Percentiles rank a stretch among this genome's conserved stretches.
Evolutionary conservation across 2,329 filamentous ascomycete genomes (phyloP).

Genomic region (Fusarium heterosporum): DNA sequence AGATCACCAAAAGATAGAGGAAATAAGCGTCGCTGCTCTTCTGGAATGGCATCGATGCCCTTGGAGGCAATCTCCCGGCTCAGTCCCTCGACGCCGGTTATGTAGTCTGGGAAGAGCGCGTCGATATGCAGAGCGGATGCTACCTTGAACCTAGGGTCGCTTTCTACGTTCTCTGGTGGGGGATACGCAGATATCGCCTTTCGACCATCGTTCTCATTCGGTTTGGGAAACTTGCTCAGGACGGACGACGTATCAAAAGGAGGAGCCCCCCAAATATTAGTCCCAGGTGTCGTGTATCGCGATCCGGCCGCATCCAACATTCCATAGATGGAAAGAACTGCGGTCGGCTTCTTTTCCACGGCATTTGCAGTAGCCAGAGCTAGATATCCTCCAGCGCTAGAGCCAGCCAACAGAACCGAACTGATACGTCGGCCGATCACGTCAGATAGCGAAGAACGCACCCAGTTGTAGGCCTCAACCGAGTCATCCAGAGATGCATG

Average conservation of each 20-base stretch:
- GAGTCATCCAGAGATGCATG: slow-evolving; percentile 35
- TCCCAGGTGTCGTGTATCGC: slow-evolving; percentile 31
- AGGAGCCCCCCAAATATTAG: slow-evolving; percentile 25
- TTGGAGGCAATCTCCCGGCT: slow-evolving; percentile 16
- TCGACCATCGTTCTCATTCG: slow-evolving; percentile 11
- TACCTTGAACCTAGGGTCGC: slow-evolving; percentile 11
- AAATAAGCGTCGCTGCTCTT: slow-evolving; percentile 27
- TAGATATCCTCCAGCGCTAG: slow-evolving; percentile 40
- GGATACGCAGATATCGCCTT: slow-evolving; percentile 22
- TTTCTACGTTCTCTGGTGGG: not conserved
- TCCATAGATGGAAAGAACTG: slow-evolving; percentile 33
- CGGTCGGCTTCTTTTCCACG: slow-evolving; percentile 15
- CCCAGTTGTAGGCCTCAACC: slow-evolving; percentile 40
- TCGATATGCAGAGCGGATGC: slow-evolving; percentile 37
- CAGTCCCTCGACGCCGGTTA: slow-evolving; percentile 28
- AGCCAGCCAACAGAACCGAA: slow-evolving; percentile 33
- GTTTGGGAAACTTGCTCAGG: slow-evolving; percentile 23
- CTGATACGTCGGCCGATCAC: slow-evolving; percentile 19
- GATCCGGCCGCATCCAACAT: slow-evolving; percentile 29
- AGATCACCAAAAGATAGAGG: slow-evolving; percentile 32
- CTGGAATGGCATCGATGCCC: slow-evolving; percentile 22
- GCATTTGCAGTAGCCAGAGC: slow-evolving; percentile 28
- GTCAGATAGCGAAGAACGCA: slow-evolving; percentile 13
- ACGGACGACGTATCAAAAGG: slow-evolving; percentile 25
- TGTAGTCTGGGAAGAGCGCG: slow-evolving; percentile 39